phyloP scores from a whole-genome alignment of 2,329 filamentous ascomycete genomes.

The Arthrobotrys iridis region DNA sequence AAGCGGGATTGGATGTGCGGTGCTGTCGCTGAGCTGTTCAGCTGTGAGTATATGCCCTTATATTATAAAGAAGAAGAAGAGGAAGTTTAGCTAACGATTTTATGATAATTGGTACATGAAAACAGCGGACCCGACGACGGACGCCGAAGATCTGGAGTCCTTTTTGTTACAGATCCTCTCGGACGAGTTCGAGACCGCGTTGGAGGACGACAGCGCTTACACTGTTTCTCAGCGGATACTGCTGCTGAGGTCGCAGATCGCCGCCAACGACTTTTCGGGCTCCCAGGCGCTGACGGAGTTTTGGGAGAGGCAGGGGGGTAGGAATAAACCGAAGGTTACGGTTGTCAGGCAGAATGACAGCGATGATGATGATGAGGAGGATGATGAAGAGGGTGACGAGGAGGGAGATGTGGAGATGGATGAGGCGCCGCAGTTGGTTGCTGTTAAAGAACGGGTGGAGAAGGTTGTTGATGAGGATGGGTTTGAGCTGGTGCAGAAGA shows the following conservation, averaged over 20 bases:
- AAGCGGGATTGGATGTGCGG: slow-evolving; percentile 98
- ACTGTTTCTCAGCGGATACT: slow-evolving; percentile 79
- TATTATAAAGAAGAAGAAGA: slow-evolving; percentile 52
- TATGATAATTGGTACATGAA: slow-evolving; percentile 55
- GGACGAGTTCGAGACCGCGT: slow-evolving; percentile 92
- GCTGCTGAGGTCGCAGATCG: slow-evolving; percentile 72
- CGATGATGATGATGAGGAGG: slow-evolving; percentile 68
- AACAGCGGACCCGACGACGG: slow-evolving; percentile 69
- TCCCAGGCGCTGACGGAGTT: slow-evolving; percentile 72
- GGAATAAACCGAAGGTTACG: slow-evolving; percentile 63
- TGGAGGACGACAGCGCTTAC: slow-evolving; percentile 86
- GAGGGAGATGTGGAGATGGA: slow-evolving; percentile 72
- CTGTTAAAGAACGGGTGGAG: slow-evolving; percentile 71
- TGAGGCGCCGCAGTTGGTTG: slow-evolving; percentile 73
- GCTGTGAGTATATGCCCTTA: slow-evolving; percentile 58
- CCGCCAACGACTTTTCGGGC: slow-evolving; percentile 62
- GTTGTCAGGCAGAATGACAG: slow-evolving; percentile 67
- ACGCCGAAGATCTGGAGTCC: slow-evolving; percentile 81
- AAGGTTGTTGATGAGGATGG: slow-evolving; percentile 83
- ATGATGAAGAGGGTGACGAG: slow-evolving; percentile 67
- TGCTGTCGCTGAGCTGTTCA: slow-evolving; percentile 82
- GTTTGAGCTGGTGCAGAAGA: slow-evolving; percentile 64
- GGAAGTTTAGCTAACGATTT: slow-evolving; percentile 34
- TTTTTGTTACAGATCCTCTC: slow-evolving; percentile 89
- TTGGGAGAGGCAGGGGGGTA: slow-evolving; percentile 71